Evolutionary conservation across 1,139 yeast species (phyloP), one percentile per base, ranked within the genome.

Genomic region (Arxiozyma bovina): DNA sequence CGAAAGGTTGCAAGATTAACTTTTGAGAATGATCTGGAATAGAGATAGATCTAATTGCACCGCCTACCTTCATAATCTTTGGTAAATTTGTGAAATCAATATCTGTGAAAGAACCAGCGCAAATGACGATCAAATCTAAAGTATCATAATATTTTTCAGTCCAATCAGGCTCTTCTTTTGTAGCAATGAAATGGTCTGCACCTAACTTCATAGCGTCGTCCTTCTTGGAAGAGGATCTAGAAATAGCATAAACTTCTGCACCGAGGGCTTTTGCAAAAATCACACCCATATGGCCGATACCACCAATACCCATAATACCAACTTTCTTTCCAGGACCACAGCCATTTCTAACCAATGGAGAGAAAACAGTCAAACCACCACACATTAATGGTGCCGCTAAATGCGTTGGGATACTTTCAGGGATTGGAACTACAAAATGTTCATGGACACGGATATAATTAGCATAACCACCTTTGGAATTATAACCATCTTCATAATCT

Each of bases 281-380:
- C 57, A 80, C 71, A 43, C 81, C 83, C 77, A 80, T 75, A 69
- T 80, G 83, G 44, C 85, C 85, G 58, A 81, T 70, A 48, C 85
- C 85, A 60, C 85, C 85, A 57, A 81, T 73, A 58, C 85, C 85
- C 57, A 79, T 71, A 59, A 81, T 70, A 55, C 80, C 85, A 52
- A 81, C 82, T 51, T 71, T 74, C 54, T 77, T 75, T 52, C 70
- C 69, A 51, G 72, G 72, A 55, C 73, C 77, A 55, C 68, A 62
- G 44, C 73, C 69, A 58, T 74, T 74, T 63, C 80, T 70, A 52
- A 74, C 71, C 59, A 79, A 70, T 50, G 82, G 82, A 5, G 82
- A 76, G 66, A 70, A 79, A 20, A 76, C 79, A 4, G 82, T 78
- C 58, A 77, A 66, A 25, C 82, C 81, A 60, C 79, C 82, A 69